Evolutionary conservation across 345 rosid genomes (phyloP), one percentile per base, ranked within the genome.

Genomic region (Populus nigra): DNA sequence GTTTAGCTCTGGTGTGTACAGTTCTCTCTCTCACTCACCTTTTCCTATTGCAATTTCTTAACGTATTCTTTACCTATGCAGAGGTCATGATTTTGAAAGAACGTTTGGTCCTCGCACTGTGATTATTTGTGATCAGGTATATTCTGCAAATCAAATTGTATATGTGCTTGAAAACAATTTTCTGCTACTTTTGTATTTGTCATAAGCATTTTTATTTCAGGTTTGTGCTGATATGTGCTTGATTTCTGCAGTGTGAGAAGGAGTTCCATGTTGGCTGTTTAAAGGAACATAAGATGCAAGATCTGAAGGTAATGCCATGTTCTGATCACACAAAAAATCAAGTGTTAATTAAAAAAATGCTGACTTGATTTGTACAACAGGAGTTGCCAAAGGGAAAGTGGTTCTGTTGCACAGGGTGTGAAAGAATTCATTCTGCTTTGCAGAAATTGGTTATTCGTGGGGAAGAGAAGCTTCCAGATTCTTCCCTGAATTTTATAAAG

Each of bases 231-330:
- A 75, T 50, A 65, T 41, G n/a, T 29, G 31, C 18, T 73, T 25
- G 68, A 45, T 72, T 33, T 49, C 35, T 15, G 16, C 62, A 82
- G 98, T 95, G 99, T 78, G 99, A 95, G 89, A 92, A 87, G 88
- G 99, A 95, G 83, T 93, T 84, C 79, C 99, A 95, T 69, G 94
- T 95, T 74, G 95, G 98, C 85, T 95, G 99, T 84, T 82, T 95
- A 83, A 92, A 86, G 85, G 98, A 92, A 50, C 90, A 88, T 80
- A 78, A 89, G 55, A 89, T 93, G 82, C 91, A 86, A 71, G 93
- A 92, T 84, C 91, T 95, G 68, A 82, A 92, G 99, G 99, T 95
- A 73, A 72, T 57, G 61, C 35, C 35, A 33, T 77, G 38, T 53
- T 47, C 39, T 57, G 73, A 10, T 8, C n/a, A 10, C 73, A 25